These are phyloP conservation scores for Pachysandra terminalis DNA, from an alignment of 164 flowering plant genomes.

Conservation along the genomic window DNA sequence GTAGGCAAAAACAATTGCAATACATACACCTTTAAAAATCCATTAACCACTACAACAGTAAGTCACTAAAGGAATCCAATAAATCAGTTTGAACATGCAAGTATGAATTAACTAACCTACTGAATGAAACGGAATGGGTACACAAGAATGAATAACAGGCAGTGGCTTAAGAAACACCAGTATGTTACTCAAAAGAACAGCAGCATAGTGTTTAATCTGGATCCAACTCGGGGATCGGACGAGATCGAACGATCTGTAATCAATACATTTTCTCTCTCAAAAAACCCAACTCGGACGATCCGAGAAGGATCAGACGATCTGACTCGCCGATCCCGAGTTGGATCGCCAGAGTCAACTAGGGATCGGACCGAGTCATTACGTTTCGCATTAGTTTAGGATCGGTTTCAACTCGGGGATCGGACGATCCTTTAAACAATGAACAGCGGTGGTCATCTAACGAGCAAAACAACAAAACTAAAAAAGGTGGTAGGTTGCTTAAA, in stretches of 20 bases:
- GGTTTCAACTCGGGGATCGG: no score
- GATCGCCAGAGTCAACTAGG: no score
- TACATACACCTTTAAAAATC: neutral
- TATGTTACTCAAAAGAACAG: neutral
- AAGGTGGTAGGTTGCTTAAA: neutral
- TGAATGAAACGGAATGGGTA: neutral
- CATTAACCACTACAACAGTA: neutral
- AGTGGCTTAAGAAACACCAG: neutral
- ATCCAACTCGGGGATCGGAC: no score
- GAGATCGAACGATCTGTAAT: no score
- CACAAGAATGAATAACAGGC: neutral
- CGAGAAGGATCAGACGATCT: no score
- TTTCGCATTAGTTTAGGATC: no score
- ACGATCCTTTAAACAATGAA: no score
- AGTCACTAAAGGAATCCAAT: neutral
- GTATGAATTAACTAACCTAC: neutral
- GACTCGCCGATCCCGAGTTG: no score
- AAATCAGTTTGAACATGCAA: neutral
- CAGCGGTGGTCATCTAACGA: neutral
- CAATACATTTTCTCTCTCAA: no score
- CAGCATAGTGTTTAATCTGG: no score
- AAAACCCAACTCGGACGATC: no score
- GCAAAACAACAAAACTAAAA: neutral
- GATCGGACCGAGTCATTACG: no score
- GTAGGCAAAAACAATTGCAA: neutral